Conservation (phyloP, 306 rosid genomes). For the Sicyos baderoa region DNA sequence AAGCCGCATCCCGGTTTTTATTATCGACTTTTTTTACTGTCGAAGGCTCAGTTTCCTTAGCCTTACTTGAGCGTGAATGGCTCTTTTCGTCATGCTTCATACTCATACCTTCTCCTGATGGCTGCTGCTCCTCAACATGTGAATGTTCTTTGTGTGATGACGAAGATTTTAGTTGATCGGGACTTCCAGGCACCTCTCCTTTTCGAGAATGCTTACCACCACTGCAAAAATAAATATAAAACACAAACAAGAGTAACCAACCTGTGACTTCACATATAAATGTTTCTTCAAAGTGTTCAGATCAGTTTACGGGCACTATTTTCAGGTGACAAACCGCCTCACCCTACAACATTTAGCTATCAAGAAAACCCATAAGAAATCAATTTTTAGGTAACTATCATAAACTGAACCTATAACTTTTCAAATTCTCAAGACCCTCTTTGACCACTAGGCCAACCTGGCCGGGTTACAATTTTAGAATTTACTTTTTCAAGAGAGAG, state of each 20-base stretch:
- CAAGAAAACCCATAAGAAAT: too few species aligned
- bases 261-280: background rate
- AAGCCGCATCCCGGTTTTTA: slow-evolving; percentile 30
- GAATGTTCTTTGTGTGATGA: slow-evolving; percentile 29
- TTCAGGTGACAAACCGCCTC: too few species aligned
- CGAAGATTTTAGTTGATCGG: slow-evolving; percentile 37
- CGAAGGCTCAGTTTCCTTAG: slow-evolving; percentile 32
- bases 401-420: too few species aligned
- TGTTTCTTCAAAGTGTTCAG: too few species aligned
- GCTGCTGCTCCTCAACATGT: slow-evolving; percentile 38
- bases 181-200: background rate
- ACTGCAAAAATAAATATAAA: background rate
- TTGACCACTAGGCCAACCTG: too few species aligned
- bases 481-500: background rate
- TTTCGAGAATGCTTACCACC: slow-evolving; percentile 21
- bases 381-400: too few species aligned
- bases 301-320: too few species aligned
- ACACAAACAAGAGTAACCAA: background rate
- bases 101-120: slow-evolving; percentile 34
- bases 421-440: too few species aligned
- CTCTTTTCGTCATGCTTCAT: slow-evolving; percentile 43
- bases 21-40: slow-evolving; percentile 34
- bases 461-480: too few species aligned
- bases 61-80: slow-evolving; percentile 29
- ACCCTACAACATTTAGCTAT: too few species aligned